Evolutionary conservation across 768 basidiomycete genomes (phyloP), one percentile per base, ranked within the genome.

Genomic region (Naganishia friedmannii): DNA sequence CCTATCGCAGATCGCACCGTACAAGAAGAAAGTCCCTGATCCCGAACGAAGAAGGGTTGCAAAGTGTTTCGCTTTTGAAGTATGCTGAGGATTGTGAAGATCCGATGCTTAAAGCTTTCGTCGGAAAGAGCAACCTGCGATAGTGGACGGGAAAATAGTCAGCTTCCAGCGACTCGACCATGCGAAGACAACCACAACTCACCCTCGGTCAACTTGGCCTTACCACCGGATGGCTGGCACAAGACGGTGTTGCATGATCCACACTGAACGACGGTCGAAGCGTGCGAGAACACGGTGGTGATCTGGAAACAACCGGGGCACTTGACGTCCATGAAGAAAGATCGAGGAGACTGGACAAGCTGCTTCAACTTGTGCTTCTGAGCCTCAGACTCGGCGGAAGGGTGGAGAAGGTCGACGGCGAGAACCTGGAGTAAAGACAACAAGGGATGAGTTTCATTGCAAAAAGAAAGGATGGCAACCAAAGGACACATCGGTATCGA

Each of bases 251-350:
- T 87, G 87, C 96, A 99, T 58, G 91, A 89, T 68, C 87, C 87
- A 82, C 96, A 99, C 78, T 93, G 85, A 60, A 97, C 93, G 73
- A 97, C 96, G 73, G 93, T 95, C 84, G 97, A 93, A 46, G 95
- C 94, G 83, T 99, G 95, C 74, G 96, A 98, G 88, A 99, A 99
- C 78, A 98, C 94, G 75, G 93, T 94, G 77, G 79, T 80, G 77
- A 82, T 82, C 73, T 80, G 78, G 81, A 81, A 82, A 73, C 81
- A 82, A 63, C 81, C 93, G 77, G 95, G 89, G 85, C 95, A 98
- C 84, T 98, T 99, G 78, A 98, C 94, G 79, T 99, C 96, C 96
- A 99, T 98, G 85, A 98, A 98, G 85, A 92, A 98, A 42, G 95
- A 98, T 85, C 97, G 93, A 74, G 96, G 96, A 66, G 89, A 89